phyloP scores from a whole-genome alignment of 352 stramenopile genomes.

The Globisporangium cederbergense region DNA sequence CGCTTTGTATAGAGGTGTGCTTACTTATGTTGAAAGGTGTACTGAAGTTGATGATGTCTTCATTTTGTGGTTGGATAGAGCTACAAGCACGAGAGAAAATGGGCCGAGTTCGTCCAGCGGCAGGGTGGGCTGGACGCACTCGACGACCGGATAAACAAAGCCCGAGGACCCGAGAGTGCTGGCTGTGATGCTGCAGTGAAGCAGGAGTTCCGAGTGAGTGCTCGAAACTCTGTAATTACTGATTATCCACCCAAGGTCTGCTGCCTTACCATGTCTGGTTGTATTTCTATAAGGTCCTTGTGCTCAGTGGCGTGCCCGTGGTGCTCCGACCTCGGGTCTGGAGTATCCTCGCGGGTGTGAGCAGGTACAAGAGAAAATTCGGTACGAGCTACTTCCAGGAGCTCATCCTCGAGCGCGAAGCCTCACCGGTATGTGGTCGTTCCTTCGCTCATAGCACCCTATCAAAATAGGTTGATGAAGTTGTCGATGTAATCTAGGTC shows the following conservation, averaged over 20 bases:
- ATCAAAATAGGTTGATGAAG: too few species aligned
- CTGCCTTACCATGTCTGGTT: not conserved
- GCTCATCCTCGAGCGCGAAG: conserved; percentile 22
- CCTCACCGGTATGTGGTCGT: conserved; percentile 18
- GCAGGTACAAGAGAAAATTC: conserved; percentile 27
- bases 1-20: not conserved
- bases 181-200: not conserved
- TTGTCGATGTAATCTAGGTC: too few species aligned
- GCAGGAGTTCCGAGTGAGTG: not conserved
- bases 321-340: conserved; percentile 40
- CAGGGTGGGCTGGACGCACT: conserved; percentile 34
- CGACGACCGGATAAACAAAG: conserved; percentile 22
- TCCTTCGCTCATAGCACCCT: too few species aligned
- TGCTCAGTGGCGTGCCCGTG: conserved; percentile 37
- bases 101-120: conserved; percentile 40
- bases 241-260: not conserved
- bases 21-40: not conserved
- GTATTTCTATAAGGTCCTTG: conserved; percentile 23
- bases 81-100: conserved; percentile 39
- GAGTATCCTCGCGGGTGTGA: conserved; percentile 33
- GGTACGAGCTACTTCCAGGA: conserved; percentile 28
- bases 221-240: not conserved
- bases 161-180: not conserved
- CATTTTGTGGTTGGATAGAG: conserved; percentile 17
- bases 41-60: not conserved